Base-by-base conservation (phyloP, 768 basidiomycete genomes). In the Termitomyces sp. region DNA sequence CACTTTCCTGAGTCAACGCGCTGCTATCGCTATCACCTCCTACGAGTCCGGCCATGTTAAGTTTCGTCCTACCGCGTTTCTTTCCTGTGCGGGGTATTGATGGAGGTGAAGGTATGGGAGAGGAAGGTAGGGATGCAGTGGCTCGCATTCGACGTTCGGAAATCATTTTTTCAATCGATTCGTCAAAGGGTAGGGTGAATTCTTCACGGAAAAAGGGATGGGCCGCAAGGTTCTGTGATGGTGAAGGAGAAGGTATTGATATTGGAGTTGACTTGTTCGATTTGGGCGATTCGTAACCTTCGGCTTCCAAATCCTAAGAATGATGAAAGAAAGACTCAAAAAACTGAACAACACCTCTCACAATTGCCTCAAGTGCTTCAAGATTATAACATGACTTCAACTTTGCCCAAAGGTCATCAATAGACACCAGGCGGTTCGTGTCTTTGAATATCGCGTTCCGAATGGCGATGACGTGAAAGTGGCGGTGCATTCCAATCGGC, bases 21-120 rank as follows among this genome's bases (percentile, higher is more conserved):
- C 91, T 92, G 65, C 88, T 90, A 62, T 92, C 91, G 66, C 91
- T 92, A 65, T 93, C 89, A 1, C 90, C 90, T 14, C 83, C 85
- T 2, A 91, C 82, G n/a, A 91, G 71, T 0, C 89, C 89, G 0
- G 89, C 88, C 72, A 87, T 74, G 56, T 85, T 82, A 7, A 82
- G 77, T 63, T 83, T 84, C 24, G 80, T 82, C 60, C 76, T 79
- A 24, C 78, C 74, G 43, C 78, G 77, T 34, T 72, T 77, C 63
- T 74, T 76, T 12, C 69, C 64, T 1, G 61, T 66, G 16, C 72
- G 69, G 47, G 69, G 64, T 55, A 65, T 67, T 48, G 69, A 56
- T 7, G 71, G 59, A 66, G 82, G 57, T 64, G 81, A 61, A 69
- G 80, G 39, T 14, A 82, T 79, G 0, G 84, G 85, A 0, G 85